phyloP scores from a whole-genome alignment of 2,329 filamentous ascomycete species.

The Eurotiales sp. region DNA sequence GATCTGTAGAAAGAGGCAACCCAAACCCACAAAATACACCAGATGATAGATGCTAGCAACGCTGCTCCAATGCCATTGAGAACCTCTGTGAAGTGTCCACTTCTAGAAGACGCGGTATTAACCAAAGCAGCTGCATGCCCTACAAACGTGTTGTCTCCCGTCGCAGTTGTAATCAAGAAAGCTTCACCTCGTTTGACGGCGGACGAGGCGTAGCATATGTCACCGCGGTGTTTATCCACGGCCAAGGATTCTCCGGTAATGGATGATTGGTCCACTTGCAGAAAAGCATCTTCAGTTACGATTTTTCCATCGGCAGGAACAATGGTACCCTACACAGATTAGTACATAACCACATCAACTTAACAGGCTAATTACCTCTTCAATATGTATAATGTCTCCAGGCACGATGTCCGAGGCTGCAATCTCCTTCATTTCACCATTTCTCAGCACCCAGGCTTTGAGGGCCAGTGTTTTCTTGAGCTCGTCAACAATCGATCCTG shows the following conservation, averaged over 20 bases:
- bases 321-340: constrained; percentile 63
- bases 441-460: constrained; percentile 82
- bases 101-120: constrained; percentile 67
- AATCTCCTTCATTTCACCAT: constrained; percentile 71
- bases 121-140: constrained; percentile 84
- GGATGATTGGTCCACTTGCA: constrained; percentile 87
- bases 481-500: constrained; percentile 84
- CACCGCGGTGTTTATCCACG: constrained; percentile 80
- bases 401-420: constrained; percentile 81
- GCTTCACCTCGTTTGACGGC: constrained; percentile 87
- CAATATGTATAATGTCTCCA: constrained; percentile 83
- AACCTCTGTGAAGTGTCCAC: constrained; percentile 87
- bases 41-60: constrained; percentile 73
- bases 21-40: constrained; percentile 81
- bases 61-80: constrained; percentile 81
- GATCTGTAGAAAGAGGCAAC: constrained; percentile 83
- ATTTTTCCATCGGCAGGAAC: constrained; percentile 85
- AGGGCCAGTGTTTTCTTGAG: constrained; percentile 86
- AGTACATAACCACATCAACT: background rate
- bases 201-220: constrained; percentile 80
- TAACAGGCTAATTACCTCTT: constrained; percentile 53
- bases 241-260: constrained; percentile 90
- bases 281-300: constrained; percentile 76
- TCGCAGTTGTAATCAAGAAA: constrained; percentile 76
- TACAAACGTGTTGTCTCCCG: constrained; percentile 86